phyloP scores from a whole-genome alignment of 192 early-diverging fungal genomes.

The Coemansia sp. region DNA sequence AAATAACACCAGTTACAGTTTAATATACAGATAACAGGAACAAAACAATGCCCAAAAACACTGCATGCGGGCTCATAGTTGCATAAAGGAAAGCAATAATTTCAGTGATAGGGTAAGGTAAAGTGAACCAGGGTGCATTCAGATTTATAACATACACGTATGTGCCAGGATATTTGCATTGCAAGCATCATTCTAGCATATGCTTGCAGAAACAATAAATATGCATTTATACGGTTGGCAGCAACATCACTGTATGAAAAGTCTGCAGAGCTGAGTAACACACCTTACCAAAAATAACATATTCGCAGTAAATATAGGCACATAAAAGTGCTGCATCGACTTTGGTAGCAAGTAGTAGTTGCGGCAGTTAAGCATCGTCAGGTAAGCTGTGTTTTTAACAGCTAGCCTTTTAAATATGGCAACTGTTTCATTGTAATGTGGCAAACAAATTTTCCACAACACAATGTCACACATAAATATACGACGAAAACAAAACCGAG shows the following conservation, averaged over 20 bases:
- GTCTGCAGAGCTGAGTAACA: slow-evolving; percentile 2
- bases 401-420: neutral
- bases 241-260: neutral
- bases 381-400: neutral
- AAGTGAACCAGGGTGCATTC: neutral
- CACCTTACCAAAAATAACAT: slow-evolving; percentile 12
- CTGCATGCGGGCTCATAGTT: too few relatives aligned
- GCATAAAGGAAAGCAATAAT: too few relatives aligned
- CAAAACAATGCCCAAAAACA: neutral
- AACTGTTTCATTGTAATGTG: neutral
- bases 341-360: too few relatives aligned
- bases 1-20: neutral
- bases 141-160: neutral
- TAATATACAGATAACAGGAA: neutral
- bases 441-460: neutral
- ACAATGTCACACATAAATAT: neutral
- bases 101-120: neutral
- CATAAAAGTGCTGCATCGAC: neutral
- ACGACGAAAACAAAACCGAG: neutral
- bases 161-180: neutral
- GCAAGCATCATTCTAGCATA: neutral
- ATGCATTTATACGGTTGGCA: neutral
- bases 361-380: neutral
- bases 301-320: neutral
- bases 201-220: neutral